Percentiles rank a stretch among this genome's conserved stretches.
Evolutionary conservation across 306 rosid genomes (phyloP).

Genomic region (Pterocarpus macrocarpus): DNA sequence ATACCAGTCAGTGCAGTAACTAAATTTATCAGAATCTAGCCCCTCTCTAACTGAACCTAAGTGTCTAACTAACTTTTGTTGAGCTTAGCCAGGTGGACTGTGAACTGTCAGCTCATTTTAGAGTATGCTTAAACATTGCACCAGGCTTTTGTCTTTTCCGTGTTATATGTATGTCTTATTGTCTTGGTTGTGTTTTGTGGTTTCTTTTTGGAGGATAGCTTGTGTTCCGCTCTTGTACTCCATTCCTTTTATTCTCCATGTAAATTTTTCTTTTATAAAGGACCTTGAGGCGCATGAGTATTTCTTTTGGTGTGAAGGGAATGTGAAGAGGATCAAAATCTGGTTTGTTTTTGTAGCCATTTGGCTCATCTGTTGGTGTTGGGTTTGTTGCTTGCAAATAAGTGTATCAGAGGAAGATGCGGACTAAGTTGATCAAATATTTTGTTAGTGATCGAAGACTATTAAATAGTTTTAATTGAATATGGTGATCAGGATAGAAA

Average conservation of each 20-base stretch:
- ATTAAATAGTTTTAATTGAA: conserved; percentile 29
- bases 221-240: conserved; percentile 2
- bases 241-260: background rate
- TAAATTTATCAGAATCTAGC: too few species aligned
- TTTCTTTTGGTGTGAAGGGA: background rate
- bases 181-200: background rate
- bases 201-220: background rate
- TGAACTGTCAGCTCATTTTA: background rate
- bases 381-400: conserved; percentile 21
- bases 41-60: too few species aligned
- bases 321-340: too few species aligned
- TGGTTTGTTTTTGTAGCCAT: background rate
- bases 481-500: conserved; percentile 39
- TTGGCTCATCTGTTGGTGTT: conserved; percentile 32
- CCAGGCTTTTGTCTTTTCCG: background rate
- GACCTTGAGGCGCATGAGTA: background rate
- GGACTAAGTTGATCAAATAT: conserved; percentile 27
- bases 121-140: background rate
- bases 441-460: conserved; percentile 20
- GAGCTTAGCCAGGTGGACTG: background rate
- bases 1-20: too few species aligned
- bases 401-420: conserved; percentile 18
- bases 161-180: background rate
- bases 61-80: too few species aligned
- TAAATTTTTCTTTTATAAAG: background rate